Conservation (phyloP, 768 basidiomycete genomes). For the Tricholoma sp. region DNA sequence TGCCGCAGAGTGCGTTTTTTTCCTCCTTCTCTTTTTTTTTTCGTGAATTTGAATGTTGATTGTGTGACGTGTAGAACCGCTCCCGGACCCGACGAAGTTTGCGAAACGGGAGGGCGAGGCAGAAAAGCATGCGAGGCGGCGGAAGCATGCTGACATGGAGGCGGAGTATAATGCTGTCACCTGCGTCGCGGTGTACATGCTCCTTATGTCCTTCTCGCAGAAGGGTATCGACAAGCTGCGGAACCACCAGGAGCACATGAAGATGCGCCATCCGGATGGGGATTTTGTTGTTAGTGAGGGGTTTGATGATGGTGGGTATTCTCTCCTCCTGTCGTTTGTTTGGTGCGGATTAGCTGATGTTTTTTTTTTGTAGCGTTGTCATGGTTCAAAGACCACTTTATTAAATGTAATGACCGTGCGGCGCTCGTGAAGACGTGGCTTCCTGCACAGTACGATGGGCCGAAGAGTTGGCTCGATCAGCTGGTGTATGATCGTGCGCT, state of each 20-base stretch:
- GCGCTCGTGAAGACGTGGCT: constrained; percentile 86
- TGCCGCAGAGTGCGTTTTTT: constrained; percentile 68
- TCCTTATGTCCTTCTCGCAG: constrained; percentile 88
- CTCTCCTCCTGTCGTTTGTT: background rate
- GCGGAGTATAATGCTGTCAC: constrained; percentile 83
- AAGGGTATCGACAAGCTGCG: constrained; percentile 85
- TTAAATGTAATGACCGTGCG: constrained; percentile 91
- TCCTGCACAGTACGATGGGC: constrained; percentile 76
- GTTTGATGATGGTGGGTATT: constrained; percentile 64
- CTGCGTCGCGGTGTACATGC: constrained; percentile 85
- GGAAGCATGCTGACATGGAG: constrained; percentile 72
- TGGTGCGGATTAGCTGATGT: background rate
- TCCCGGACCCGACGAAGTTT: constrained; percentile 79
- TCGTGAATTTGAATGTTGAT: constrained; percentile 3
- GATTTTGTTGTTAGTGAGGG: constrained; percentile 74
- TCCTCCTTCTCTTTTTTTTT: background rate
- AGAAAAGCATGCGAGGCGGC: constrained; percentile 60
- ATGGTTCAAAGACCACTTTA: constrained; percentile 93
- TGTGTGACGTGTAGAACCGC: constrained; percentile 49
- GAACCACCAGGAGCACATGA: constrained; percentile 75
- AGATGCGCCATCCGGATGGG: constrained; percentile 73
- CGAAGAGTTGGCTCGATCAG: constrained; percentile 83
- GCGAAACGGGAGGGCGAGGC: constrained; percentile 63
- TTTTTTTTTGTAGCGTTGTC: constrained; percentile 48
- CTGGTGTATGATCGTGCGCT: constrained; percentile 91